phyloP scores from a whole-genome alignment of 148 eudicot species.

The Silene conica region DNA sequence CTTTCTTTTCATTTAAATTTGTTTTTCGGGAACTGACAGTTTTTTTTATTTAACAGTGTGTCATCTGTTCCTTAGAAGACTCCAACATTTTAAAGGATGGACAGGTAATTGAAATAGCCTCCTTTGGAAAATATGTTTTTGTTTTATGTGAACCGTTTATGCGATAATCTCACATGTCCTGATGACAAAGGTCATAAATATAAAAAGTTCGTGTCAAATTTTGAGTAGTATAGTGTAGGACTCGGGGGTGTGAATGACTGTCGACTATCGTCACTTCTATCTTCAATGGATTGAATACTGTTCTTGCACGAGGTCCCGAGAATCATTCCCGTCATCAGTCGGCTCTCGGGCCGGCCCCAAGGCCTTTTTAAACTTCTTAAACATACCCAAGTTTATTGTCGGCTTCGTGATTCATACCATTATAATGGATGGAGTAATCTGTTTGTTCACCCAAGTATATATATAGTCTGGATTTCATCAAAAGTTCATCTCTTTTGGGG shows the following conservation, averaged over 20 bases:
- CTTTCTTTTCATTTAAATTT: background rate
- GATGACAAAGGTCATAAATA: background rate
- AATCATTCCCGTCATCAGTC: too few relatives aligned
- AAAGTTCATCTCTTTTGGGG: background rate
- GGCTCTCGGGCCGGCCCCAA: too few relatives aligned
- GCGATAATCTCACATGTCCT: background rate
- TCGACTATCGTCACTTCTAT: background rate
- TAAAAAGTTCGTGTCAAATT: background rate
- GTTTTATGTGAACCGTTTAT: background rate
- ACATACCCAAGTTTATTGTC: background rate
- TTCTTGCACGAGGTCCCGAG: background rate
- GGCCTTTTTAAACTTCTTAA: too few relatives aligned
- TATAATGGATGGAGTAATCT: background rate
- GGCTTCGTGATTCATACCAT: background rate
- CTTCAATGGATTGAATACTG: background rate
- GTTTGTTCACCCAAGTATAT: background rate
- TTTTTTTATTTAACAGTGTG: conserved; percentile 47
- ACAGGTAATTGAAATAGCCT: conserved; percentile 43
- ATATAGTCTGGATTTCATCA: background rate
- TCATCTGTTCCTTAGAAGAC: conserved; percentile 86
- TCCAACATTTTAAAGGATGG: conserved; percentile 54
- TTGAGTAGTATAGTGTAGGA: background rate
- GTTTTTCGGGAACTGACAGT: conserved; percentile 2
- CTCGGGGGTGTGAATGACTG: background rate
- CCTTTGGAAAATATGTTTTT: background rate